Conservation (phyloP, 73 alveolate genomes). For the Paramecium octaurelia region DNA sequence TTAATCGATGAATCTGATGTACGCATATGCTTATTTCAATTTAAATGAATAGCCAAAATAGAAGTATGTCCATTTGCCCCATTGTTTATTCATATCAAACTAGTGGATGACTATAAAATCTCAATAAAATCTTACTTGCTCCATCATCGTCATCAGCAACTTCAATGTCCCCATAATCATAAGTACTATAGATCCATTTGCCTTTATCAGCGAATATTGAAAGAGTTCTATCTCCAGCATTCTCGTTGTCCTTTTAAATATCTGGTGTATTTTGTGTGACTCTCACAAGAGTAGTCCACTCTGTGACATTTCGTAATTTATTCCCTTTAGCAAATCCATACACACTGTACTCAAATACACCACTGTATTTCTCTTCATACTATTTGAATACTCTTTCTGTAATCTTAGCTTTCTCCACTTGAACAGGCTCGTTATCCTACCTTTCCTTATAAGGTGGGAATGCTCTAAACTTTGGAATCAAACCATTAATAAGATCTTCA, state of each 20-base stretch:
- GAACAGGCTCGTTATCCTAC: constrained; percentile 15
- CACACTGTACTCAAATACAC: constrained; percentile 33
- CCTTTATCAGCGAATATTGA: neutral
- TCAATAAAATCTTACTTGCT: neutral
- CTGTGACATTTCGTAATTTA: neutral
- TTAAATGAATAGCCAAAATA: constrained; percentile 13
- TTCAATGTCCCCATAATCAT: constrained; percentile 39
- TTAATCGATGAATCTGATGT: neutral
- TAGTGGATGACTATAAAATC: neutral
- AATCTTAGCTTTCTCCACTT: neutral
- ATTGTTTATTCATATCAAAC: neutral
- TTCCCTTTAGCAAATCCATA: constrained; percentile 26
- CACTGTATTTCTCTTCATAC: constrained; percentile 29
- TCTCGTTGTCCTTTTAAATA: neutral
- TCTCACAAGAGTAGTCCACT: neutral
- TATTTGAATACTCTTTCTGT: neutral
- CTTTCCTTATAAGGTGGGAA: constrained; percentile 9
- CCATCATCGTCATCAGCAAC: constrained; percentile 1
- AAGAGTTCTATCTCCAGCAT: constrained; percentile 40
- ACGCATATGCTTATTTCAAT: constrained; percentile 12
- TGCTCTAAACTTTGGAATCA: constrained; percentile 24
- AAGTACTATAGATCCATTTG: neutral
- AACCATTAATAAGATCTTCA: neutral
- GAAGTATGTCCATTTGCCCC: constrained; percentile 6
- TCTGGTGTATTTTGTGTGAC: constrained; percentile 25